Conservation (phyloP, 352 stramenopile genomes). For the Phytophthora europaea region DNA sequence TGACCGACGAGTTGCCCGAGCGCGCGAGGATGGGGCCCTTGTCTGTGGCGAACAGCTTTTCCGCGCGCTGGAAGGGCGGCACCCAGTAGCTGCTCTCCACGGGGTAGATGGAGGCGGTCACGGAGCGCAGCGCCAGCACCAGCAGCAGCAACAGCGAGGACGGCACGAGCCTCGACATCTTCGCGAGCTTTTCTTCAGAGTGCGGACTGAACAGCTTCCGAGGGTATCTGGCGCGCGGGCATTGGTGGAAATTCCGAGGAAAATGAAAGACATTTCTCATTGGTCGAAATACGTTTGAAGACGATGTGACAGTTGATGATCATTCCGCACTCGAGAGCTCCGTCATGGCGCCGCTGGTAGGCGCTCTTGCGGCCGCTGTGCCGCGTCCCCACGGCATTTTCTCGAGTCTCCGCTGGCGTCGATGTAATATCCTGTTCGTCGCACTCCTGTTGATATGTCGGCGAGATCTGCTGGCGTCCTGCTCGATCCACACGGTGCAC, state of each 20-base stretch:
- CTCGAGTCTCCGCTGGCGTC: neutral
- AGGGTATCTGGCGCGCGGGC: neutral
- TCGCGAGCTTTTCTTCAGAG: slow-evolving; percentile 17
- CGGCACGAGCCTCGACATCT: slow-evolving; percentile 31
- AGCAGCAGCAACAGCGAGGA: slow-evolving; percentile 22
- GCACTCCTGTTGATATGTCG: slow-evolving; percentile 43
- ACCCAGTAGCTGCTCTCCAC: slow-evolving; percentile 80
- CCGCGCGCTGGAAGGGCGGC: slow-evolving; percentile 82
- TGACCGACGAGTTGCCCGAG: slow-evolving; percentile 71
- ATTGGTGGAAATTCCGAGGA: neutral
- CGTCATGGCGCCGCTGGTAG: slow-evolving; percentile 7
- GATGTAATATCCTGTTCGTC: slow-evolving; percentile 23
- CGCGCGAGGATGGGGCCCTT: slow-evolving; percentile 74
- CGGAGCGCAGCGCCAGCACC: slow-evolving; percentile 17
- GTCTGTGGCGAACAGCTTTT: slow-evolving; percentile 89
- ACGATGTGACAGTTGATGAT: slow-evolving; percentile 47
- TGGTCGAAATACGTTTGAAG: slow-evolving; percentile 40
- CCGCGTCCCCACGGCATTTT: slow-evolving; percentile 1
- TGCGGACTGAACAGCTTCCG: slow-evolving; percentile 11
- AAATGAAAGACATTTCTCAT: slow-evolving; percentile 8
- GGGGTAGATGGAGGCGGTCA: slow-evolving; percentile 72
- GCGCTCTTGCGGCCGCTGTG: neutral
- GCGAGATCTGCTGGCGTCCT: slow-evolving; percentile 41
- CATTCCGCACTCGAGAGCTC: slow-evolving; percentile 23
- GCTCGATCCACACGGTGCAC: slow-evolving; percentile 71